Evolutionary conservation across 2,329 filamentous ascomycete genomes (phyloP), one percentile per base, ranked within the genome.

Genomic region (Neophaeococcomyces mojaviensis): DNA sequence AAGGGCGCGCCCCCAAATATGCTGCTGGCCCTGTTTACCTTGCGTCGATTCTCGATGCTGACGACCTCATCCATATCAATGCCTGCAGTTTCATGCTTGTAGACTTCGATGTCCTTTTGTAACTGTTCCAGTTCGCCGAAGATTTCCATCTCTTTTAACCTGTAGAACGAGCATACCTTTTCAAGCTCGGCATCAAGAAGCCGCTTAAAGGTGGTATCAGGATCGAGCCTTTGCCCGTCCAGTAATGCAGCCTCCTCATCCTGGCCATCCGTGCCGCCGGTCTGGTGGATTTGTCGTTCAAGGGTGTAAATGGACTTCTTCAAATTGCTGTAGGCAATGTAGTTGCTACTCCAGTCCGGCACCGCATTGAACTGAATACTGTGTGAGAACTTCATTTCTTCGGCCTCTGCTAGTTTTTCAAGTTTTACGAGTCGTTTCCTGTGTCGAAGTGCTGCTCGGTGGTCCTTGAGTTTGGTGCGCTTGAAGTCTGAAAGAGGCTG

Each of bases 331-430:
- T 98, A 98, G 50, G 89, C 86, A 62, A 98, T 94, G 68, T 98
- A 98, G 68, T 97, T 82, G 60, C 83, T 89, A 72, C 88, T 96
- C 92, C 92, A 98, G 69, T 98, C 92, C n/a, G 92, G 92, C 58
- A 98, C 92, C 53, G 92, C 89, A 72, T 98, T 98, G 72, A 98
- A 98, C 74, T 98, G 92, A 59, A 98, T 84, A 69, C 90, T 97
- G 67, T 98, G 92, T 15, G 90, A 97, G 76, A 98, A 98, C 82
- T 97, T 97, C 92, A 98, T 98, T 33, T 52, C 56, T 57, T 58
- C 54, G 41, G 49, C 33, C n/a, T 54, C 46, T 31, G 52, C 53
- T 18, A 57, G 53, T 9, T 47, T 28, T 39, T 54, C 32, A 22
- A 58, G 50, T 41, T 58, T 58, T 16, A 39, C 32, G 10, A 55